phyloP scores from a whole-genome alignment of 805 yeast genomes.

The Sungouiella thailandica region DNA sequence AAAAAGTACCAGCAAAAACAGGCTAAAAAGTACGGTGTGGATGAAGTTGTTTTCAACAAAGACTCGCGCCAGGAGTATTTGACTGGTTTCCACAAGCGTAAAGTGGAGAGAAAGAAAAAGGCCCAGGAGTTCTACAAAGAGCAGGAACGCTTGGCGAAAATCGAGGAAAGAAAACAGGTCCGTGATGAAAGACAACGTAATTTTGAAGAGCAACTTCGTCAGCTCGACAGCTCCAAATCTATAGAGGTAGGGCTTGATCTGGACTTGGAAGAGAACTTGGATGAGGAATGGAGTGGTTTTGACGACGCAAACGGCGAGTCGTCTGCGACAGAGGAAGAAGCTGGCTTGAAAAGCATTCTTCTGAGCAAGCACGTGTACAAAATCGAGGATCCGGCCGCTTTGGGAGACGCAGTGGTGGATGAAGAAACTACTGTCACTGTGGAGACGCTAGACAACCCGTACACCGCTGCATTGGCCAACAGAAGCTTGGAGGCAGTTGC shows the following conservation, averaged over 20 bases:
- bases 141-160: conserved; percentile 63
- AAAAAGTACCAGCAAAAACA: conserved; percentile 70
- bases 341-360: conserved; percentile 14
- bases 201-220: conserved; percentile 57
- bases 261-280: conserved; percentile 14
- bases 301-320: conserved; percentile 1
- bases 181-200: conserved; percentile 68
- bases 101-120: conserved; percentile 79
- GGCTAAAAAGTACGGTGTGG: conserved; percentile 43
- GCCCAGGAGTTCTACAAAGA: conserved; percentile 76
- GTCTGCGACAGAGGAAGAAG: conserved; percentile 6
- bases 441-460: conserved; percentile 51
- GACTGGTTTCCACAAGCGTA: conserved; percentile 95
- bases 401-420: conserved; percentile 37
- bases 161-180: conserved; percentile 69
- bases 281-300: conserved; percentile 6
- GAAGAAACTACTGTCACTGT: conserved; percentile 49
- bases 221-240: conserved; percentile 45
- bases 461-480: conserved; percentile 25
- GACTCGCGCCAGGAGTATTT: conserved; percentile 76
- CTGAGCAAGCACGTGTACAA: conserved; percentile 27
- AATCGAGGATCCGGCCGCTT: conserved; percentile 20
- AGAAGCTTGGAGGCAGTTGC: conserved; percentile 43
- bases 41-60: conserved; percentile 80
- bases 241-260: conserved; percentile 5